Evolutionary conservation across 176 grass and related monocot genomes (phyloP).

Genomic region (Carex scoparia): DNA sequence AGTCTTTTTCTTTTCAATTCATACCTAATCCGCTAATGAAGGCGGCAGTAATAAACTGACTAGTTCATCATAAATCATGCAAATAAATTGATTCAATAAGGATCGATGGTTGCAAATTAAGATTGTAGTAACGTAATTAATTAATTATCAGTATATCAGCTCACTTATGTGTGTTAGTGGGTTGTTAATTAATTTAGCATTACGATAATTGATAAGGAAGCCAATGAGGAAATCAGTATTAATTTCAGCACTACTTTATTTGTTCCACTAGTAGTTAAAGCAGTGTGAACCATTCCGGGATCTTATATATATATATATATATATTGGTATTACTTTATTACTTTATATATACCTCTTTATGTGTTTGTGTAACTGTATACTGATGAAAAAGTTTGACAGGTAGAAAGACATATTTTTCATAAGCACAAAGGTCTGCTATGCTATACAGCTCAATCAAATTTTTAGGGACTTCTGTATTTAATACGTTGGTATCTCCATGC

Average conservation of each 20-base stretch:
- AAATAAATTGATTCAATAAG: too few relatives aligned
- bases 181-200: not conserved
- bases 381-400: not conserved
- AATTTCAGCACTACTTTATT: not conserved
- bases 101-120: too few relatives aligned
- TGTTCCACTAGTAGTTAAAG: conserved; percentile 3
- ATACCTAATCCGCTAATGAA: not conserved
- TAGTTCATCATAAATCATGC: too few relatives aligned
- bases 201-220: not conserved
- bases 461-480: not conserved
- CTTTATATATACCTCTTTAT: not conserved
- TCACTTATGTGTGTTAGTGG: not conserved
- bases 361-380: too few relatives aligned
- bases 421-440: not conserved
- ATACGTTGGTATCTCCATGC: too few relatives aligned
- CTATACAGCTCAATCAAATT: not conserved
- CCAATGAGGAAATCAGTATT: not conserved
- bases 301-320: not conserved
- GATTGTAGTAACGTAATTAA: too few relatives aligned
- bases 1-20: not conserved
- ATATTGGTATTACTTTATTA: not conserved
- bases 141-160: too few relatives aligned
- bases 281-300: not conserved
- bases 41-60: not conserved
- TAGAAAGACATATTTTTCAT: not conserved